Conservation (phyloP, 371 early-diverging fungal genomes). For the Fennellomyces sp. region DNA sequence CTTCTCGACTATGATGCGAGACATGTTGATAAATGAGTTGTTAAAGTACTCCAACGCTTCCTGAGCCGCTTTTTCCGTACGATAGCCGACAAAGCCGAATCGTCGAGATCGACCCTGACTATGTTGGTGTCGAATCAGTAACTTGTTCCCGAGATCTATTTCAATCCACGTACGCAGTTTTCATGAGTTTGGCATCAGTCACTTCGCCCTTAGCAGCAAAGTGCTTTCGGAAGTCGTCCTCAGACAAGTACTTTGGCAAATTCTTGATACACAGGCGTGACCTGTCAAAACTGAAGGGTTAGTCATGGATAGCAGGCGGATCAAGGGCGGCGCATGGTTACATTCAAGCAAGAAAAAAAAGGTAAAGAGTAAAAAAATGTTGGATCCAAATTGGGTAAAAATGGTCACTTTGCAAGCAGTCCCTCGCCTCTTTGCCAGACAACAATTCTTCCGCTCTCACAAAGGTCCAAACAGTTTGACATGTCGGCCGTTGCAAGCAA, state of each 20-base stretch:
- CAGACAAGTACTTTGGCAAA: conserved; percentile 86
- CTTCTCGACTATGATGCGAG: conserved; percentile 81
- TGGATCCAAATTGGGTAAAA: background rate
- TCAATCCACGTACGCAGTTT: conserved; percentile 65
- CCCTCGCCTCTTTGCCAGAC: no score
- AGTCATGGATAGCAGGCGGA: background rate
- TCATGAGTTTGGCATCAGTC: conserved; percentile 91
- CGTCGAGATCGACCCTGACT: conserved; percentile 82
- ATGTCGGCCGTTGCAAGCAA: conserved; percentile 2
- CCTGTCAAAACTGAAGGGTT: conserved; percentile 32
- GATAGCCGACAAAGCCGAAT: conserved; percentile 93
- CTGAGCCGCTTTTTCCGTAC: conserved; percentile 82
- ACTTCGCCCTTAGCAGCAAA: conserved; percentile 85
- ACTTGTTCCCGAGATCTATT: background rate
- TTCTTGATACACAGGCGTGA: conserved; percentile 88
- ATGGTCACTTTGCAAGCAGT: background rate
- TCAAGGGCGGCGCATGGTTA: background rate
- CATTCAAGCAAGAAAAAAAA: background rate
- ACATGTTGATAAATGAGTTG: conserved; percentile 90
- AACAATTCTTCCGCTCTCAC: no score
- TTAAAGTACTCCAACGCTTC: conserved; percentile 86
- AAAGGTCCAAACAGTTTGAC: no score
- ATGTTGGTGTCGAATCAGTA: background rate
- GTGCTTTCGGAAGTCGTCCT: conserved; percentile 85
- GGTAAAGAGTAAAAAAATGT: background rate